Conservation (phyloP, 2,329 filamentous ascomycete genomes). For the Teratosphaeriaceae sp. region DNA sequence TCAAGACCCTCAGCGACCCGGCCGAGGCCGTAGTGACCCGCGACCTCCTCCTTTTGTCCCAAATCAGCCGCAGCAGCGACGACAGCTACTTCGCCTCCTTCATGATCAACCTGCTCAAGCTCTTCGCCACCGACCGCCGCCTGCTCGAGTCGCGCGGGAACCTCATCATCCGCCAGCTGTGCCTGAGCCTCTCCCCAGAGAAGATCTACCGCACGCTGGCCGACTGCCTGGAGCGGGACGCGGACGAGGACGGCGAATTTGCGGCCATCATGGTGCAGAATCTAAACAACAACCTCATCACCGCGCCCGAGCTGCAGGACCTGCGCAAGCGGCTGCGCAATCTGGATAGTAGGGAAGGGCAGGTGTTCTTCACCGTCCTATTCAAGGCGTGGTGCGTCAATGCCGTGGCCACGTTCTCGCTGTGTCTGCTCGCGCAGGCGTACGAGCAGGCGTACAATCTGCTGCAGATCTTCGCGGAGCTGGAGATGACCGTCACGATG, state of each 20-base stretch:
- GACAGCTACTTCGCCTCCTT: constrained; percentile 97
- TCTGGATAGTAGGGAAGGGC: constrained; percentile 85
- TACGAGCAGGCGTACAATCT: constrained; percentile 98
- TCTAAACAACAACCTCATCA: constrained; percentile 97
- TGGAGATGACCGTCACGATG: constrained; percentile 99
- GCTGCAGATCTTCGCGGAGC: constrained; percentile 92
- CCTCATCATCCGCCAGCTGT: constrained; percentile 91
- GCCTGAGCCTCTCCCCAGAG: constrained; percentile 85
- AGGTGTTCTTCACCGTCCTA: constrained; percentile 87
- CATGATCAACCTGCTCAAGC: constrained; percentile 91
- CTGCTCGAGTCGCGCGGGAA: constrained; percentile 90
- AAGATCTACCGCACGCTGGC: constrained; percentile 92
- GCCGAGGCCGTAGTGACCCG: constrained; percentile 93
- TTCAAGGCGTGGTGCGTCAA: constrained; percentile 99
- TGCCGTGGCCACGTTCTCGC: constrained; percentile 91
- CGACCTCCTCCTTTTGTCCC: constrained; percentile 85
- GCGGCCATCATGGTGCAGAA: constrained; percentile 99
- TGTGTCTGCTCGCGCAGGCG: constrained; percentile 90
- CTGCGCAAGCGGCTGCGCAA: constrained; percentile 85
- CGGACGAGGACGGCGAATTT: constrained; percentile 86
- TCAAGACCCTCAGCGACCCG: constrained; percentile 94
- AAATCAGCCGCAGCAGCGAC: constrained; percentile 93
- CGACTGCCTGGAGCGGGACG: constrained; percentile 90
- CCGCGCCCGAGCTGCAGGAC: constrained; percentile 87
- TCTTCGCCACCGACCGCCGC: constrained; percentile 90